phyloP scores from a whole-genome alignment of 257 asterid species.

The Lantana camara region DNA sequence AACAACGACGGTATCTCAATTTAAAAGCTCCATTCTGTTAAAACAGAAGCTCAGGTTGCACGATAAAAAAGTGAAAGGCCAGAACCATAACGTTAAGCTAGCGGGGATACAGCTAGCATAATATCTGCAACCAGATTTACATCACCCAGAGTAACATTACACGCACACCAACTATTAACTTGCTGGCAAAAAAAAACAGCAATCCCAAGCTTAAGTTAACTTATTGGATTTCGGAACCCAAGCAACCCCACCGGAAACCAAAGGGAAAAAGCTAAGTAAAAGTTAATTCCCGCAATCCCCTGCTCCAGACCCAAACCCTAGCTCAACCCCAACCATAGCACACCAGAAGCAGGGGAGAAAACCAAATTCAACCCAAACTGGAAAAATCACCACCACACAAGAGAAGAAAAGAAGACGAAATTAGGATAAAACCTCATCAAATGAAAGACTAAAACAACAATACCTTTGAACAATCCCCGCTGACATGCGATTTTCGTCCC shows the following conservation, averaged over 20 bases:
- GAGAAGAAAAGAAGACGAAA: background rate
- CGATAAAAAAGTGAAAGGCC: too few relatives aligned
- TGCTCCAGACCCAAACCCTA: background rate
- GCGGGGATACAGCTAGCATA: too few relatives aligned
- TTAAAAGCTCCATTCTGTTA: too few relatives aligned
- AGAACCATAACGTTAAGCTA: too few relatives aligned
- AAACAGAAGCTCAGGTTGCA: too few relatives aligned
- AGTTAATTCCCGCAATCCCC: background rate
- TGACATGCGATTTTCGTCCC: conserved; percentile 5
- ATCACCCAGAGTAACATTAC: too few relatives aligned
- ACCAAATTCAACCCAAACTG: background rate
- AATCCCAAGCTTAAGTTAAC: background rate
- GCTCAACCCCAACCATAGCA: conserved; percentile 1
- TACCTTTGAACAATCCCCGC: conserved; percentile 31
- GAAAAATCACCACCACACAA: background rate
- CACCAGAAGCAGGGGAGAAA: conserved; percentile 3
- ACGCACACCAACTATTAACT: too few relatives aligned
- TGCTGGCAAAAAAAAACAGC: too few relatives aligned
- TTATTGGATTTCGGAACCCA: too few relatives aligned
- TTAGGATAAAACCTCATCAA: background rate
- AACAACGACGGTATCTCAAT: too few relatives aligned
- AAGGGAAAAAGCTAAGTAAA: background rate
- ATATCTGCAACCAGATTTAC: too few relatives aligned
- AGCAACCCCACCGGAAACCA: background rate
- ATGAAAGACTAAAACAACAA: conserved; percentile 19